Percentiles rank a stretch among this genome's conserved stretches.
phyloP scores from a whole-genome alignment of 2,329 filamentous ascomycete genomes.

The Atkinsonella hypoxylon region DNA sequence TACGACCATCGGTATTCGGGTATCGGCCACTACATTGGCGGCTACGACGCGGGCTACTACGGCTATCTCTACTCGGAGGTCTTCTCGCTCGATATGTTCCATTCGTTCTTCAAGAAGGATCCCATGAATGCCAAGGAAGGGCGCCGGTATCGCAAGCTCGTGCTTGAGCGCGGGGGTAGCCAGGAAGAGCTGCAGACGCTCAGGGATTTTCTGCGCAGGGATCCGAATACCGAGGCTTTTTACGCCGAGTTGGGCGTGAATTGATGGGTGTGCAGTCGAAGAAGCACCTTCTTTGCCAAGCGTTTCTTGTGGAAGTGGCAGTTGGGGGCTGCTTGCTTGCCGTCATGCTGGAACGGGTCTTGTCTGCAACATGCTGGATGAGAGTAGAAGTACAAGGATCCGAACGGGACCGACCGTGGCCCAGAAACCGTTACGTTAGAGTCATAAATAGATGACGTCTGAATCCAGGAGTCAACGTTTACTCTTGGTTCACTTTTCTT shows the following conservation, averaged over 20 bases:
- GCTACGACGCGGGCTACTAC: conserved; percentile 80
- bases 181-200: conserved; percentile 73
- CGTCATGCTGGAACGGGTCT: too few species aligned
- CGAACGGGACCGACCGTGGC: too few species aligned
- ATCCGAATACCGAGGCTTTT: conserved; percentile 68
- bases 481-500: too few species aligned
- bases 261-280: too few species aligned
- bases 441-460: too few species aligned
- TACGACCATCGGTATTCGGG: conserved; percentile 73
- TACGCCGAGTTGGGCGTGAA: conserved; percentile 59
- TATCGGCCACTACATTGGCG: conserved; percentile 73
- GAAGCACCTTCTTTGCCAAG: too few species aligned
- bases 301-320: too few species aligned
- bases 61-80: conserved; percentile 64
- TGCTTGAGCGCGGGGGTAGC: conserved; percentile 65
- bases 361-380: neutral
- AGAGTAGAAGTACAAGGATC: neutral
- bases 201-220: conserved; percentile 65
- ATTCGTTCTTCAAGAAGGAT: conserved; percentile 63
- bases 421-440: too few species aligned
- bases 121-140: conserved; percentile 69
- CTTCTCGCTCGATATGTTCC: conserved; percentile 80
- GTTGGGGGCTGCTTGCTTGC: too few species aligned
- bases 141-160: conserved; percentile 63
- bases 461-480: neutral